Percentiles rank a stretch among this genome's conserved stretches.
Conservation (phyloP, 495 filamentous ascomycete genomes). For the Tuber calosporum region DNA sequence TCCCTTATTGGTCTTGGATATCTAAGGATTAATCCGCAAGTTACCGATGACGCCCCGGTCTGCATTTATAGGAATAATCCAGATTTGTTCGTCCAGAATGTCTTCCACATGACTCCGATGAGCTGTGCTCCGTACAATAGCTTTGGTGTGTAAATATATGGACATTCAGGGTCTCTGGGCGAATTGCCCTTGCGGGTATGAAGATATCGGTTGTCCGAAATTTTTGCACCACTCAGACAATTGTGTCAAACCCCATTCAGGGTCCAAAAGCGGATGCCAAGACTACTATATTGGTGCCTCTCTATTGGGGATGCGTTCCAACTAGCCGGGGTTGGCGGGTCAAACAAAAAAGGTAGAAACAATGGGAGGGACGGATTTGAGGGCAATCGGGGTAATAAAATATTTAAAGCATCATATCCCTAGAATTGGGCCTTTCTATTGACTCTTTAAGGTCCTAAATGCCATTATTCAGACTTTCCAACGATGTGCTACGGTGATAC, state of each 20-base stretch:
- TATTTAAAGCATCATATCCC: neutral
- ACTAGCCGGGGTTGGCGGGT: neutral
- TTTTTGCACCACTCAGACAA: neutral
- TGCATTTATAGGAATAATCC: neutral
- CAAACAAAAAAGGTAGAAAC: neutral
- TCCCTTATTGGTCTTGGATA: neutral
- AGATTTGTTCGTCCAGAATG: neutral
- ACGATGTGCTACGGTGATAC: constrained; percentile 2
- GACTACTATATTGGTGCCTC: neutral
- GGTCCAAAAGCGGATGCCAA: neutral
- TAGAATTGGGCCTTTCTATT: neutral
- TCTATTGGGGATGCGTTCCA: neutral
- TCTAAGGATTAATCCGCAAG: no score
- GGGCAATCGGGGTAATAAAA: neutral
- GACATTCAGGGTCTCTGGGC: neutral
- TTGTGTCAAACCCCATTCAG: neutral
- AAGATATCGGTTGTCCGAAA: neutral
- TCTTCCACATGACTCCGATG: neutral
- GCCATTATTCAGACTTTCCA: neutral
- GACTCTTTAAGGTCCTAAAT: neutral
- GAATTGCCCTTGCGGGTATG: neutral
- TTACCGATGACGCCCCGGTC: neutral
- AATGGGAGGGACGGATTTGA: neutral
- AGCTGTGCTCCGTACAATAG: neutral
- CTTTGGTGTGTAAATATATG: neutral